Percentiles rank a stretch among this genome's conserved stretches.
phyloP scores from a whole-genome alignment of 441 rosid genomes.

The Populus hybrid region DNA sequence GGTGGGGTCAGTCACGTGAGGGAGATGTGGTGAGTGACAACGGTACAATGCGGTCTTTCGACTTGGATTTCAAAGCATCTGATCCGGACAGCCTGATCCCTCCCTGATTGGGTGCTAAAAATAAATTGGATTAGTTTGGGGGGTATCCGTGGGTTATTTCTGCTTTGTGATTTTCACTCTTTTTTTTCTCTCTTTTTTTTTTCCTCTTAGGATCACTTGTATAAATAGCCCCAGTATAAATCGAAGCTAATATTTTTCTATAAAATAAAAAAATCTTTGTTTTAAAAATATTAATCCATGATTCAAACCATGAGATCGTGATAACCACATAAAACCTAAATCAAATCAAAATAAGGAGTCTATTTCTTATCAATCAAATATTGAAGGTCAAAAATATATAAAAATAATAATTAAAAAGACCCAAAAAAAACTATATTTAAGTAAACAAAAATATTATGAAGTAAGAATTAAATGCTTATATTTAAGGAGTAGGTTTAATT shows the following conservation, averaged over 20 bases:
- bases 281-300: too few species aligned
- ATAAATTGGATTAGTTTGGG: neutral
- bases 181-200: neutral
- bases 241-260: neutral
- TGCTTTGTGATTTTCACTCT: neutral
- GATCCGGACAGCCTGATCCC: neutral
- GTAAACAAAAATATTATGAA: too few species aligned
- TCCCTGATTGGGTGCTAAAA: neutral
- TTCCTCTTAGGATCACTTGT: neutral
- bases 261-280: too few species aligned
- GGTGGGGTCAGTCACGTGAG: conserved; percentile 36
- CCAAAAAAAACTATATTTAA: too few species aligned
- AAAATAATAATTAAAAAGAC: too few species aligned
- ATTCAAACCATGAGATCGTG: too few species aligned
- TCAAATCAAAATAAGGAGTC: too few species aligned
- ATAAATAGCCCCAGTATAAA: neutral
- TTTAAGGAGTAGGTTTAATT: too few species aligned
- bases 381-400: too few species aligned
- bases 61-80: neutral
- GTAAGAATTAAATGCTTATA: too few species aligned
- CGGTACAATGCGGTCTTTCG: neutral
- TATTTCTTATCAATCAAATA: too few species aligned
- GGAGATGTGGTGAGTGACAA: conserved; percentile 30
- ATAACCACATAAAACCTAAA: too few species aligned
- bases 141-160: neutral